phyloP scores from a whole-genome alignment of 805 yeast genomes.

The Saccharomycopsis microspora region DNA sequence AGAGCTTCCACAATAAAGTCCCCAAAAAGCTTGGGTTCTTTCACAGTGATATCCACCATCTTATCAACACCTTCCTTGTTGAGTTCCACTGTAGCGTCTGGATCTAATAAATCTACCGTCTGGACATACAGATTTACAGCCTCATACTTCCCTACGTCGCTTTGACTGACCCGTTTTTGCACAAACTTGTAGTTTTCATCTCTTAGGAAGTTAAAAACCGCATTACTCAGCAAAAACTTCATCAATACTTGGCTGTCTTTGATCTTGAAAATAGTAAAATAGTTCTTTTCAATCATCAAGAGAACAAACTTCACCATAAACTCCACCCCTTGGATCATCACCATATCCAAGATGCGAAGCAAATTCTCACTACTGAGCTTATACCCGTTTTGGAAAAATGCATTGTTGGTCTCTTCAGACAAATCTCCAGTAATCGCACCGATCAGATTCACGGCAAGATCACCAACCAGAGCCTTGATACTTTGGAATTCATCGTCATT shows the following conservation, averaged over 20 bases:
- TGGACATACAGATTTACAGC: slow-evolving; percentile 2
- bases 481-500: slow-evolving; percentile 6
- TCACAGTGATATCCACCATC: slow-evolving; percentile 11
- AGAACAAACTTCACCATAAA: slow-evolving; percentile 14
- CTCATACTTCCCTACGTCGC: slow-evolving; percentile 8
- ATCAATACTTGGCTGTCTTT: slow-evolving; percentile 9
- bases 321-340: slow-evolving; percentile 16
- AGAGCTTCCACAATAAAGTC: slow-evolving; percentile 14
- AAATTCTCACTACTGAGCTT: slow-evolving; percentile 9
- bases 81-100: not conserved
- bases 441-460: not conserved
- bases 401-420: slow-evolving; percentile 3
- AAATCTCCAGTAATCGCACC: slow-evolving; percentile 4
- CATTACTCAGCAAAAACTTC: slow-evolving; percentile 10
- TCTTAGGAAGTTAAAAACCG: slow-evolving; percentile 9
- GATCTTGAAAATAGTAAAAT: slow-evolving; percentile 15
- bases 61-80: not conserved
- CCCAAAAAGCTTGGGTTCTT: slow-evolving; percentile 9
- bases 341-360: slow-evolving; percentile 15
- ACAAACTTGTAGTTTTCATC: slow-evolving; percentile 11
- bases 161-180: slow-evolving; percentile 2
- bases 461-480: slow-evolving; percentile 8
- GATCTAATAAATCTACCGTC: not conserved
- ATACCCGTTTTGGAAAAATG: slow-evolving; percentile 6
- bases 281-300: slow-evolving; percentile 15